Evolutionary conservation across 2,329 filamentous ascomycete species (phyloP).

Genomic region (Pseudonectria buxi): DNA sequence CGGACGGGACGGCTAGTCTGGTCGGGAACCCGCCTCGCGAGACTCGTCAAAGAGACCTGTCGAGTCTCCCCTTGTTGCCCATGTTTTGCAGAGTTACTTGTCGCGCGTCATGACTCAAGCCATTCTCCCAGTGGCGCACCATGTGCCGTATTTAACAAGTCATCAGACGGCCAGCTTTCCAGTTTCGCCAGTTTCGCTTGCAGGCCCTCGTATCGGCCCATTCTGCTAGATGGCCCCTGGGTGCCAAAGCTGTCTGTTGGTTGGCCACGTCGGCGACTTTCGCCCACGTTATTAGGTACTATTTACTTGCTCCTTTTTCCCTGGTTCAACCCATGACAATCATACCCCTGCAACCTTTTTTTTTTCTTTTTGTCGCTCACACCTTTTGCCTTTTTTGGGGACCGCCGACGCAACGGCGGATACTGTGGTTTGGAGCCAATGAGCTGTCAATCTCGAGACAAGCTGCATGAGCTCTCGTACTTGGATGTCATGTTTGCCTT

Average conservation of each 20-base stretch:
- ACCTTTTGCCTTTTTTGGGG: not conserved
- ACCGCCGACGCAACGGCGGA: too few relatives aligned
- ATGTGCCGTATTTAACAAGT: too few relatives aligned
- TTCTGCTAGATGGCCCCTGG: constrained; percentile 2
- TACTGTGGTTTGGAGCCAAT: too few relatives aligned
- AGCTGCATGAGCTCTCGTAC: too few relatives aligned
- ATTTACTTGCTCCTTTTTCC: too few relatives aligned
- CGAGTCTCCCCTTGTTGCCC: too few relatives aligned
- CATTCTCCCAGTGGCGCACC: constrained; percentile 5
- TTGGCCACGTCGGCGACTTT: constrained; percentile 1
- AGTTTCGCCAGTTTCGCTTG: constrained; percentile 8
- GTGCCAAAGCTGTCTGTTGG: not conserved
- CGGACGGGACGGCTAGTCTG: too few relatives aligned
- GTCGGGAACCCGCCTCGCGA: too few relatives aligned
- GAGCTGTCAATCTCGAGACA: too few relatives aligned
- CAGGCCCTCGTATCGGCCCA: constrained; percentile 16
- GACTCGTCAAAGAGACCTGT: too few relatives aligned
- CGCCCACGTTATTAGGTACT: not conserved
- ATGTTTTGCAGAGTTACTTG: too few relatives aligned
- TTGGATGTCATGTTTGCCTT: too few relatives aligned
- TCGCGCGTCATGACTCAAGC: constrained; percentile 12
- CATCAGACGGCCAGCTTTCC: constrained; percentile 13
- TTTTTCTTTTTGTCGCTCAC: not conserved
- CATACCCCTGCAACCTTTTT: not conserved
- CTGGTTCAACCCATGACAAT: constrained; percentile 2